Conservation (phyloP, 768 basidiomycete genomes). For the Lactarius trivialis region DNA sequence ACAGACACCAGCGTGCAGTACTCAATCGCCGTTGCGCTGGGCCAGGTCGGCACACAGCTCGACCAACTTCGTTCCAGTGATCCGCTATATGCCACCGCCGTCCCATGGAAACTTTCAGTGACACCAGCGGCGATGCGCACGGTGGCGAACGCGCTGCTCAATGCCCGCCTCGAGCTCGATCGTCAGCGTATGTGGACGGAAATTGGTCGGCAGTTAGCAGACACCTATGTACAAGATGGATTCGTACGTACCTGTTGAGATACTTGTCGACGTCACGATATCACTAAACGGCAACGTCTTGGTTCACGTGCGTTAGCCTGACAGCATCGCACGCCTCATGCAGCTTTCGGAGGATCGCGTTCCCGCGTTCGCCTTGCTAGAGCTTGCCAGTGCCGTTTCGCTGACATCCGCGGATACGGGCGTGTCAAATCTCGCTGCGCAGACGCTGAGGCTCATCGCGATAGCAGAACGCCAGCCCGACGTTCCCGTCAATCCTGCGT, state of each 20-base stretch:
- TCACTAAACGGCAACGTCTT: not conserved
- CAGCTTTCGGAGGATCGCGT: constrained; percentile 48
- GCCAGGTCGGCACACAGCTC: constrained; percentile 38
- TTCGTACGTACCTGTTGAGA: constrained; percentile 9
- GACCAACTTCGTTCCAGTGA: constrained; percentile 39
- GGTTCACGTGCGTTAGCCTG: constrained; percentile 2
- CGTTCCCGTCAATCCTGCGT: constrained; percentile 43
- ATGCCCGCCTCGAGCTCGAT: constrained; percentile 53
- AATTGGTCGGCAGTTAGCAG: constrained; percentile 43
- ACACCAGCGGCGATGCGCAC: constrained; percentile 35
- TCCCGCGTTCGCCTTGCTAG: constrained; percentile 59
- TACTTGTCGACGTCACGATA: not conserved
- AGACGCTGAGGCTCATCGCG: constrained; percentile 60
- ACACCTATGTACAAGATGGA: constrained; percentile 36
- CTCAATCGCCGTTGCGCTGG: constrained; percentile 46
- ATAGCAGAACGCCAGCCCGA: constrained; percentile 58
- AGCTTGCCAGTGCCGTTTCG: constrained; percentile 66
- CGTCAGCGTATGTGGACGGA: constrained; percentile 63
- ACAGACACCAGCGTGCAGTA: constrained; percentile 61
- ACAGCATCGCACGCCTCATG: constrained; percentile 41
- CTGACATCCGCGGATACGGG: constrained; percentile 62
- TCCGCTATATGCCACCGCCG: constrained; percentile 32
- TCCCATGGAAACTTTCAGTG: constrained; percentile 38
- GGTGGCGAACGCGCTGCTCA: constrained; percentile 51
- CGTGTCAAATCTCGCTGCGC: constrained; percentile 62